Percentiles rank a stretch among this genome's conserved stretches.
phyloP scores from a whole-genome alignment of 2,329 filamentous ascomycete species.

The Mycosphaerella sp. region DNA sequence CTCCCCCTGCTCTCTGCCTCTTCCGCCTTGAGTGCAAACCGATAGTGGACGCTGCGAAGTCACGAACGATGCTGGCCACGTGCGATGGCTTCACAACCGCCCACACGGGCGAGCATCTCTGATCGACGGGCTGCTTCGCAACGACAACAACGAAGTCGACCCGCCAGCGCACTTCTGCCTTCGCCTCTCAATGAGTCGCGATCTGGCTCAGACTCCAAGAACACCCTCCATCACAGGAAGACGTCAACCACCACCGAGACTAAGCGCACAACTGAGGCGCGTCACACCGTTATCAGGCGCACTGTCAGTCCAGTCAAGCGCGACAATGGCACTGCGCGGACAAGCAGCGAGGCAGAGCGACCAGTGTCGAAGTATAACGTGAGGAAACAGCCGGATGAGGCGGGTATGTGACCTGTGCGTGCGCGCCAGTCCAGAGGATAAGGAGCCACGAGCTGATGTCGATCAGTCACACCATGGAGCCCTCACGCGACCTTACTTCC shows the following conservation, averaged over 20 bases:
- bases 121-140: constrained; percentile 27
- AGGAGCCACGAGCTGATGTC: constrained; percentile 8
- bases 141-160: constrained; percentile 26
- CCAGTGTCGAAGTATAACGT: constrained; percentile 17
- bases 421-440: neutral
- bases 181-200: constrained; percentile 17
- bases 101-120: constrained; percentile 25
- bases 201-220: constrained; percentile 13
- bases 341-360: constrained; percentile 18
- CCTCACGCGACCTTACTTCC: constrained; percentile 72
- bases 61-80: constrained; percentile 10
- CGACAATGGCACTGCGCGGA: constrained; percentile 14
- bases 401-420: constrained; percentile 22
- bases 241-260: constrained; percentile 21
- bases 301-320: constrained; percentile 21
- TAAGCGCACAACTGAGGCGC: constrained; percentile 15
- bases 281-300: constrained; percentile 20
- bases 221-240: constrained; percentile 16
- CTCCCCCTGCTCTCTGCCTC: too few species aligned
- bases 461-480: constrained; percentile 55
- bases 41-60: neutral
- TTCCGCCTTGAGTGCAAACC: too few species aligned
- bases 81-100: constrained; percentile 27
- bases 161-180: constrained; percentile 21
- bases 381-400: constrained; percentile 11